Conservation (phyloP, 164 flowering plant genomes). For the Vitis amurensis region DNA sequence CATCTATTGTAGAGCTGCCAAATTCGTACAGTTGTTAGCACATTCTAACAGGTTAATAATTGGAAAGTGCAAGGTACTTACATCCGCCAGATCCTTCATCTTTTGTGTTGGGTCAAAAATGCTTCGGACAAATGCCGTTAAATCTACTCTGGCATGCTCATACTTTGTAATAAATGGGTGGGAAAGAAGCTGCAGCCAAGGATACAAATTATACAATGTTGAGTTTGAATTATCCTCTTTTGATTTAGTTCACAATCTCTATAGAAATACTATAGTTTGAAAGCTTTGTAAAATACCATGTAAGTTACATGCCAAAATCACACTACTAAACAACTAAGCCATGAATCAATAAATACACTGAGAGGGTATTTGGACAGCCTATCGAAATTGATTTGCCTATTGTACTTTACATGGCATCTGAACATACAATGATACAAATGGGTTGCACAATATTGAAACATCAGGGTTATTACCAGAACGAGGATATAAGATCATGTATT, state of each 20-base stretch:
- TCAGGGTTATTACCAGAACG: neutral
- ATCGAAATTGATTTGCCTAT: no score
- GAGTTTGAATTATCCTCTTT: neutral
- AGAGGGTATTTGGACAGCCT: no score
- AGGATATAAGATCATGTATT: neutral
- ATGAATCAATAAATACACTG: no score
- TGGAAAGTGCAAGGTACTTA: conserved; percentile 39
- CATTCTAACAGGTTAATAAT: neutral
- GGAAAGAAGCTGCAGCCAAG: conserved; percentile 73
- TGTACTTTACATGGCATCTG: no score
- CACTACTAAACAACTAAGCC: no score
- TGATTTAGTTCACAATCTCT: neutral
- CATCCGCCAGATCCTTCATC: conserved; percentile 96
- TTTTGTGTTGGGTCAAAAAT: conserved; percentile 90
- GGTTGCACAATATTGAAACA: no score
- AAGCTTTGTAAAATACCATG: neutral
- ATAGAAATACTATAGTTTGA: neutral
- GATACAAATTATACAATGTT: conserved; percentile 2
- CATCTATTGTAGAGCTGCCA: neutral
- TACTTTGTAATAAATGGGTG: conserved; percentile 88
- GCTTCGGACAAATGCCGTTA: conserved; percentile 74
- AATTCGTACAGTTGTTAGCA: neutral
- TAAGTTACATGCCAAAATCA: no score
- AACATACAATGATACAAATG: no score
- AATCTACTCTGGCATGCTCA: conserved; percentile 58